These are phyloP conservation scores for Pseudomassariella vexata DNA, from an alignment of 2,329 filamentous ascomycete species.

Conservation along the genomic window DNA sequence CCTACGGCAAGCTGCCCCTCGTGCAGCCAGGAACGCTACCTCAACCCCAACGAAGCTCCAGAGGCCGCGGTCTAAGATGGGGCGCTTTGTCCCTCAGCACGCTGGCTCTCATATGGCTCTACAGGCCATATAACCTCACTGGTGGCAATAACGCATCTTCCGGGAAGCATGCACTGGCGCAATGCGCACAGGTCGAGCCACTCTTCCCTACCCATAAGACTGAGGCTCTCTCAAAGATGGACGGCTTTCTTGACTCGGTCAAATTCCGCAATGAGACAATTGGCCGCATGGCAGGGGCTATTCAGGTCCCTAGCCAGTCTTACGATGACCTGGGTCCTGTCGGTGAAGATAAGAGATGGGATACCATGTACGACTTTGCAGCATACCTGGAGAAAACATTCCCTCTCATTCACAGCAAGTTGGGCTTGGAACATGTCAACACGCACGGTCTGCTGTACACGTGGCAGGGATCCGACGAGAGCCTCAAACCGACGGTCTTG, in stretches of 20 bases:
- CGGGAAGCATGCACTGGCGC: too few relatives aligned
- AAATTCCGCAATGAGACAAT: constrained; percentile 27
- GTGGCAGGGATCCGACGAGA: constrained; percentile 43
- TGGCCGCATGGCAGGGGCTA: constrained; percentile 33
- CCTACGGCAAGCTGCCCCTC: too few relatives aligned
- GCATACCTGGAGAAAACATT: constrained; percentile 42
- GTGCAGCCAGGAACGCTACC: too few relatives aligned
- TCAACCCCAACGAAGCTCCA: too few relatives aligned
- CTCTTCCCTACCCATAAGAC: constrained; percentile 21
- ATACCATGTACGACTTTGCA: constrained; percentile 50
- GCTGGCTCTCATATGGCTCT: too few relatives aligned
- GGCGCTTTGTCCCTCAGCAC: too few relatives aligned
- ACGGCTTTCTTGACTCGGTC: constrained; percentile 22
- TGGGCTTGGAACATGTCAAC: constrained; percentile 50
- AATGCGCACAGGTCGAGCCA: constrained; percentile 28
- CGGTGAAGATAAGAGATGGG: constrained; percentile 52
- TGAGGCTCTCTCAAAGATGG: constrained; percentile 22
- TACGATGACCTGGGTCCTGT: constrained; percentile 50
- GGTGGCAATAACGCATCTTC: too few relatives aligned
- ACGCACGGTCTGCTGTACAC: constrained; percentile 54
- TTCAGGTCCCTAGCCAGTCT: constrained; percentile 49
- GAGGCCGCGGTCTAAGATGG: too few relatives aligned
- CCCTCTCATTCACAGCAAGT: constrained; percentile 40
- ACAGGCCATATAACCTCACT: too few relatives aligned
- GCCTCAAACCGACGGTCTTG: constrained; percentile 49